Conservation (phyloP, 2,329 filamentous ascomycete species). For the Hypoxylon sp. region DNA sequence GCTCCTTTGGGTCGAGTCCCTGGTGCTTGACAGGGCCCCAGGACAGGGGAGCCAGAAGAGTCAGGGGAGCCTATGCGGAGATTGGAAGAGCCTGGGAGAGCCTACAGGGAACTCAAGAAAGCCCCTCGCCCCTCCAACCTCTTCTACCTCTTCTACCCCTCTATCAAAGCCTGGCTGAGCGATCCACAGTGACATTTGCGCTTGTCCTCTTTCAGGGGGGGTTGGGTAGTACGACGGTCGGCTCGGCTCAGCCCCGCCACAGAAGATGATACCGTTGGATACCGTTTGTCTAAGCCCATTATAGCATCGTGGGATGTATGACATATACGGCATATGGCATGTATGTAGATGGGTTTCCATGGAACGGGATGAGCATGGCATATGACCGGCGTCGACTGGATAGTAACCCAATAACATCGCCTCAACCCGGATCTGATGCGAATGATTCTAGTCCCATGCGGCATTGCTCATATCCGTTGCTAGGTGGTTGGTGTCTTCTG, state of each 20-base stretch:
- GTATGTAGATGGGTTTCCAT: slow-evolving; percentile 1
- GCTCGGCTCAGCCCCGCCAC: slow-evolving; percentile 37
- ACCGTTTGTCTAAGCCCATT: slow-evolving; percentile 13
- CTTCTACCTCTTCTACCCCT: slow-evolving; percentile 27
- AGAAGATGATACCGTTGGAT: slow-evolving; percentile 19
- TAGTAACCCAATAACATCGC: not conserved
- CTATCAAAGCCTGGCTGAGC: slow-evolving; percentile 15
- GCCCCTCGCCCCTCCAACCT: not conserved
- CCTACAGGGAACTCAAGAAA: slow-evolving; percentile 11
- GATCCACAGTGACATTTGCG: slow-evolving; percentile 19
- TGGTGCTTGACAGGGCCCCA: slow-evolving; percentile 19
- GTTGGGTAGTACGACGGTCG: slow-evolving; percentile 21
- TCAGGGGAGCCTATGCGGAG: not conserved
- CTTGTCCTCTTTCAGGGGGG: slow-evolving; percentile 26
- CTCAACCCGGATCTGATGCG: not conserved
- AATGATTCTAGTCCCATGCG: not conserved
- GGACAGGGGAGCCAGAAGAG: slow-evolving; percentile 6
- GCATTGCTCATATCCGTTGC: not conserved
- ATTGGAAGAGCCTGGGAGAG: not conserved
- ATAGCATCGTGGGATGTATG: slow-evolving; percentile 13
- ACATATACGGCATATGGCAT: not conserved
- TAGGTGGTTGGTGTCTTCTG: not conserved
- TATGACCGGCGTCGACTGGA: slow-evolving; percentile 5
- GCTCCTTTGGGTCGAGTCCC: slow-evolving; percentile 34
- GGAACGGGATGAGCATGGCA: slow-evolving; percentile 14